Percentiles rank a stretch among this genome's conserved stretches.
Conservation (phyloP, 2,329 filamentous ascomycete genomes). For the Ploettnerulaceae sp. region DNA sequence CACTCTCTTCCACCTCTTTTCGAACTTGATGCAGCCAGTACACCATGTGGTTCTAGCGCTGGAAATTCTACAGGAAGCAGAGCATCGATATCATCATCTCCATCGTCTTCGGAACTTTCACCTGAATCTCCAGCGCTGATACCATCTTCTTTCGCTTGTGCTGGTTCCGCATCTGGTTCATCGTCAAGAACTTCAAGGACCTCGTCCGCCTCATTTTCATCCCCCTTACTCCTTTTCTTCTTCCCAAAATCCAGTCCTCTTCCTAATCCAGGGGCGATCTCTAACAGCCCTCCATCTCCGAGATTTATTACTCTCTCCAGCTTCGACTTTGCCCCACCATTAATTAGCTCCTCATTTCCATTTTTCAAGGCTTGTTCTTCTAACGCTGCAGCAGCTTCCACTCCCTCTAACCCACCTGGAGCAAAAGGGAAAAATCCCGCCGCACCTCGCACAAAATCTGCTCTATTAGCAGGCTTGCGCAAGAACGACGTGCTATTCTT, state of each 20-base stretch:
- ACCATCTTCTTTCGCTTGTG: conserved; percentile 33
- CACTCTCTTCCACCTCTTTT: conserved; percentile 80
- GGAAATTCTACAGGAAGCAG: conserved; percentile 91
- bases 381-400: conserved; percentile 78
- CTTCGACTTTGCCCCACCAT: conserved; percentile 41
- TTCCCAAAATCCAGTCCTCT: conserved; percentile 71
- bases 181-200: conserved; percentile 60
- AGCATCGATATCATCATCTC: conserved; percentile 69
- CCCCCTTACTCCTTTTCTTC: conserved; percentile 50
- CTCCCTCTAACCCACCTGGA: conserved; percentile 80
- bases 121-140: conserved; percentile 32
- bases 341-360: conserved; percentile 34
- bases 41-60: conserved; percentile 77
- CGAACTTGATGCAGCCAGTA: conserved; percentile 64
- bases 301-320: conserved; percentile 87
- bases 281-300: conserved; percentile 70
- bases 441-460: conserved; percentile 87
- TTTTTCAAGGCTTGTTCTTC: conserved; percentile 66
- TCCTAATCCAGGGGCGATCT: conserved; percentile 74
- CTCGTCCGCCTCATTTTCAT: conserved; percentile 61
- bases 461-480: conserved; percentile 78
- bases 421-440: conserved; percentile 94
- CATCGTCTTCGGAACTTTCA: conserved; percentile 38
- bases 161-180: conserved; percentile 35
- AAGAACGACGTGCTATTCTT: conserved; percentile 92